Base-by-base conservation (phyloP, 352 stramenopile species). In the Pythium dissimile region DNA sequence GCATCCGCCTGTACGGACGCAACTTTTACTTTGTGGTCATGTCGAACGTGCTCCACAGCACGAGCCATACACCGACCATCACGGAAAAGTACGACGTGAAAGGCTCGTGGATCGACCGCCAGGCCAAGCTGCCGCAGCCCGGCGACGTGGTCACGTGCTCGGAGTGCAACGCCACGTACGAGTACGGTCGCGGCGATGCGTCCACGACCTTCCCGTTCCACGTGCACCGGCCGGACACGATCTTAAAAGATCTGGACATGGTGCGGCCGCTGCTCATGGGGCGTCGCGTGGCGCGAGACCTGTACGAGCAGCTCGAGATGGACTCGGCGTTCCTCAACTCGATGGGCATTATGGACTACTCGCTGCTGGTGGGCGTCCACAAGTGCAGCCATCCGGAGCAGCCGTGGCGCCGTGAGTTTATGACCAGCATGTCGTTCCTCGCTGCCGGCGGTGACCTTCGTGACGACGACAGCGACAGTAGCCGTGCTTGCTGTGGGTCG, bases 11-110 rank as follows among this genome's bases (percentile, higher is more conserved):
- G 9, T 94, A 94, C 41, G 81, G 82, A 6, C 75, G 80, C 42
- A 87, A 86, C 54, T 89, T 91, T 54, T 88, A 86, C 56, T 91
- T 91, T 66, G 77, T 84, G 3, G 81, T 91, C 47, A 91, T 91
- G 81, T 75, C 79, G 2, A 91, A 91, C 49, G 79, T 91, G 30
- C 53, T 91, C n/a, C 74, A 89, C 49, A 86, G 64, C 26, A 62
- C 76, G 28, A 49, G 49, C 5, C 77, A 89, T 47, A 85, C 73
- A 24, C 58, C 75, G 18, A 85, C 73, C 21, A 85, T 88, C 26
- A 72, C 61, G 2, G 80, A 88, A 41, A 86, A 88, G 52, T 91
- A 91, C 53, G 81, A 91, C 51, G 61, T 91, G 24, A 91, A 91
- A 54, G 81, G 81, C 1, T 88, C 81, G 47, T 90, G 77, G 77